Evolutionary conservation across 2,329 filamentous ascomycete species (phyloP), one percentile per base, ranked within the genome.

Genomic region (Pseudogymnoascus sp.): DNA sequence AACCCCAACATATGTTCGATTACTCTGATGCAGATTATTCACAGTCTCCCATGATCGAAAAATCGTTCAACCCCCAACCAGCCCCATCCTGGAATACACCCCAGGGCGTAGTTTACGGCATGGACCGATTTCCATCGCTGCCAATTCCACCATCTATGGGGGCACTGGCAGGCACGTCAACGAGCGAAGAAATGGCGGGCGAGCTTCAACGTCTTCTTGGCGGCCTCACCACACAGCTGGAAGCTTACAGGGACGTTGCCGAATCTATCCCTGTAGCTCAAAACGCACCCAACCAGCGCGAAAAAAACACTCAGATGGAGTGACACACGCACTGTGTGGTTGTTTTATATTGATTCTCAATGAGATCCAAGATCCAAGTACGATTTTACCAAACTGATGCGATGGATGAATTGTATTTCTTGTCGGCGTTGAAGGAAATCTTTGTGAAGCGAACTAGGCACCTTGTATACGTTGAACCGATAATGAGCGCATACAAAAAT

Each of bases 201-300:
- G 69, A 71, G 57, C 61, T 71, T 8, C 61, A 60, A 10, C 59
- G 66, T 7, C 62, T 65, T 21, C 45, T 71, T 34, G 59, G 38
- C 37, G 62, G 62, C 18, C 62, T 70, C 28, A 66, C 57, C 13
- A 52, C 19, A 2, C 67, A 70, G 37, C 61, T 71, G 2, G 61
- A 63, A 12, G 61, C 64, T 5, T 70, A 70, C 55, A 62, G 62
- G 28, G 63, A 67, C 33, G 62, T 68, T 2, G 69, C 68, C 55
- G 61, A 61, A 28, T 41, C 59, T n/a, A 35, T 63, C n/a, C 57
- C 60, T 26, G 28, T 19, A 33, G 15, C 9, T 13, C 41, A 48
- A 28, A 48, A 28, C 15, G 45, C 45, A 52, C 45, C 45, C 45
- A 52, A 18, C 15, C 45, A 52, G n/a, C 45, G 45, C 45, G 41